Conservation (phyloP, 306 rosid species). For the Vigna reflexopilosa region DNA sequence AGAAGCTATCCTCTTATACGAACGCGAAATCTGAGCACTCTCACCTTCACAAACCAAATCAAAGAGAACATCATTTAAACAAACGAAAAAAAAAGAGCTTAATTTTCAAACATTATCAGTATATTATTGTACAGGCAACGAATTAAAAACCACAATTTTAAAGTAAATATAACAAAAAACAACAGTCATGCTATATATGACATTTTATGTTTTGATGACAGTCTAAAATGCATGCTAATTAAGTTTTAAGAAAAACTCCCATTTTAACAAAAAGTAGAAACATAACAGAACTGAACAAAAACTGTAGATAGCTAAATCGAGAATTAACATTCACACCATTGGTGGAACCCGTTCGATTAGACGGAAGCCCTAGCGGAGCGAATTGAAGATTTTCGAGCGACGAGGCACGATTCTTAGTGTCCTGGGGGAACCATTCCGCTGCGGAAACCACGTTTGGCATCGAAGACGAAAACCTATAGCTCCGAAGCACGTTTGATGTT, state of each 20-base stretch:
- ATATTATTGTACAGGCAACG: not conserved
- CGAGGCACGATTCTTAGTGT: slow-evolving; percentile 47
- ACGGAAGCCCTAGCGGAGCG: slow-evolving; percentile 63
- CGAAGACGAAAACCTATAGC: slow-evolving; percentile 62
- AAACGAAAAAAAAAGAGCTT: not conserved
- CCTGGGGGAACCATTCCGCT: slow-evolving; percentile 52
- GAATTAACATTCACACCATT: slow-evolving; percentile 49
- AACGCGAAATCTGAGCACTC: slow-evolving; percentile 45
- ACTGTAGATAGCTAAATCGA: not conserved
- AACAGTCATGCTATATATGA: not conserved
- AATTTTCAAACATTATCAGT: not conserved
- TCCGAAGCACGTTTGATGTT: slow-evolving; percentile 43
- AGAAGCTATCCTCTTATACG: slow-evolving; percentile 57
- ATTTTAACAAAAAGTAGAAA: not conserved
- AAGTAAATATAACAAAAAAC: not conserved
- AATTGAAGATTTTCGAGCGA: slow-evolving; percentile 61
- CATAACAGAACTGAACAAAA: not conserved
- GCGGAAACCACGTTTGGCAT: slow-evolving; percentile 65
- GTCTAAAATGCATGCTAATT: not conserved
- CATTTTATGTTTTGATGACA: not conserved
- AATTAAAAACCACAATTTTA: not conserved
- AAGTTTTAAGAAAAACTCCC: not conserved
- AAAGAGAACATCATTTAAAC: slow-evolving; percentile 12
- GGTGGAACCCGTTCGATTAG: slow-evolving; percentile 50
- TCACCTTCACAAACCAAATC: slow-evolving; percentile 50